Conservation (phyloP, 495 filamentous ascomycete genomes). For the Sabuloglossum arenarium region DNA sequence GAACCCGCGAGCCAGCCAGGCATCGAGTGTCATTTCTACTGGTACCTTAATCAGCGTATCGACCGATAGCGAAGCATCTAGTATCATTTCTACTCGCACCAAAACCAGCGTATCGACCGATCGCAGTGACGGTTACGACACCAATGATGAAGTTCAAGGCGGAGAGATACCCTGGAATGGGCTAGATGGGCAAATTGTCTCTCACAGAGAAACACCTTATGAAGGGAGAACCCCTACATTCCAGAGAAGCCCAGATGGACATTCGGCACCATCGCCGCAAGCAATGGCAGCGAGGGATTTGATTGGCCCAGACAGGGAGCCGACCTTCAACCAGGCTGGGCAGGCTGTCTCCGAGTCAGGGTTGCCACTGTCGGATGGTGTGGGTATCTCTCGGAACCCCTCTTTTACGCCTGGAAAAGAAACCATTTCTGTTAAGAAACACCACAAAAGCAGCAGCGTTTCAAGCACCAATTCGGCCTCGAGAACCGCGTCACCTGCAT, state of each 20-base stretch:
- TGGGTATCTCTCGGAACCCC: background rate
- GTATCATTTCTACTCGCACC: slow-evolving; percentile 3
- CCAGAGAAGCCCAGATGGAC: background rate
- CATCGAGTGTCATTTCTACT: slow-evolving; percentile 4
- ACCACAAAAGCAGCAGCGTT: background rate
- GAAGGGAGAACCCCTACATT: background rate
- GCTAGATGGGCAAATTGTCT: background rate
- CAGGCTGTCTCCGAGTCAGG: background rate
- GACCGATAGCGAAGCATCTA: slow-evolving; percentile 1
- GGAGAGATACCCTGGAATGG: background rate
- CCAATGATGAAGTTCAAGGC: background rate
- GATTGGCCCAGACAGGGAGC: background rate
- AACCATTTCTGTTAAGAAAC: slow-evolving; percentile 5
- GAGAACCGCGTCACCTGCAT: slow-evolving; percentile 1
- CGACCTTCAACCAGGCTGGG: background rate
- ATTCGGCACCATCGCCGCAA: background rate
- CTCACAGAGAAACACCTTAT: background rate
- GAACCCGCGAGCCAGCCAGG: background rate
- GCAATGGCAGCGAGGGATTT: background rate
- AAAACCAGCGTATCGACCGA: background rate
- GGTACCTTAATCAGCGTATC: background rate
- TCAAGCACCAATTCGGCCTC: background rate
- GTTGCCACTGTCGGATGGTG: background rate
- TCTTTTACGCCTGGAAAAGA: slow-evolving; percentile 8
- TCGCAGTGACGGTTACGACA: background rate